A percentile compares a stretch with the other conserved stretches of the same genome.
These are phyloP conservation scores for Trematosphaeria pertusa DNA, from an alignment of 2,329 filamentous ascomycete species.

Conservation along the genomic window DNA sequence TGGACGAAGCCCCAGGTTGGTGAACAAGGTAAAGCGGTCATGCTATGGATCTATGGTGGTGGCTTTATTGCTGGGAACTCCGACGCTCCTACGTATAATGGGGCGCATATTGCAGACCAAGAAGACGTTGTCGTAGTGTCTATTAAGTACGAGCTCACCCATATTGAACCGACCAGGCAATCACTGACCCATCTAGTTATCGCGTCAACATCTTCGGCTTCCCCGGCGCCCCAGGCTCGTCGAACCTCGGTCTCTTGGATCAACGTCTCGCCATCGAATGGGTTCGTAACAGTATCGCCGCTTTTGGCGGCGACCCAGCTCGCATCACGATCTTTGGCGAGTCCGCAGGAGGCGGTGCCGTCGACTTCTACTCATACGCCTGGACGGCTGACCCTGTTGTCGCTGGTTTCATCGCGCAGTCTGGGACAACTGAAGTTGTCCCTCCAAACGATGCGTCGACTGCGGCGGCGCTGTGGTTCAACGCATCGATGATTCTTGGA, in stretches of 20 bases:
- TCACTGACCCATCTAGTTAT: constrained; percentile 38
- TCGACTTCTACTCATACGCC: constrained; percentile 59
- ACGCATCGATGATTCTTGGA: constrained; percentile 48
- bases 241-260: constrained; percentile 47
- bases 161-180: too few relatives aligned
- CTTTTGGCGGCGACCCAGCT: constrained; percentile 50
- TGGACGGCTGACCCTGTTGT: constrained; percentile 58
- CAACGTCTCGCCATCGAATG: constrained; percentile 44
- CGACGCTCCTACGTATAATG: background rate
- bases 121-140: constrained; percentile 1
- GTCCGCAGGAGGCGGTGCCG: constrained; percentile 48
- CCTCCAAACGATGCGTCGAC: constrained; percentile 32
- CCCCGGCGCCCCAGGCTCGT: constrained; percentile 41
- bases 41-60: constrained; percentile 50
- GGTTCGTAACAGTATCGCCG: constrained; percentile 49
- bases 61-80: constrained; percentile 2
- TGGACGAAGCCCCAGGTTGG: constrained; percentile 26
- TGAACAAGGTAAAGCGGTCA: constrained; percentile 37
- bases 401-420: constrained; percentile 56
- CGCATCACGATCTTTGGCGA: constrained; percentile 51
- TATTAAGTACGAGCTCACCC: background rate
- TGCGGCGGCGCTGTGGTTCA: constrained; percentile 37
- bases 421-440: constrained; percentile 51
- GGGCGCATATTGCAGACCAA: background rate
- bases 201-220: constrained; percentile 51